These are phyloP conservation scores for Globomyces sp. DNA, from an alignment of 371 early-diverging fungal genomes.

Conservation along the genomic window DNA sequence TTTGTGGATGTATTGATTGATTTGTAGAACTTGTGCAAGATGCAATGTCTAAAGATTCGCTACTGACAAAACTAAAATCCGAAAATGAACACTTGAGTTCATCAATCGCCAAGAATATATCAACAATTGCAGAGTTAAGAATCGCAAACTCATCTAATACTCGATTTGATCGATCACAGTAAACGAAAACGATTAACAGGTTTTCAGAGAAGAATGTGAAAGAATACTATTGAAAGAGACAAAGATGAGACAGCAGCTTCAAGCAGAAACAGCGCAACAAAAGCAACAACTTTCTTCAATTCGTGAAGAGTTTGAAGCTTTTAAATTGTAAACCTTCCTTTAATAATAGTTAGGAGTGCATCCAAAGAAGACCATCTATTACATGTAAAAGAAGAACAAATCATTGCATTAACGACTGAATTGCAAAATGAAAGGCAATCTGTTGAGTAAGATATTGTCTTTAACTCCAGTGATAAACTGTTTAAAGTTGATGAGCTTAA, in stretches of 20 bases:
- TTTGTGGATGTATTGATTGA: background rate
- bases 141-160: background rate
- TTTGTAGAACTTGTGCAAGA: background rate
- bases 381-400: slow-evolving; percentile 15
- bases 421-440: slow-evolving; percentile 21
- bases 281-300: slow-evolving; percentile 18
- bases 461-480: slow-evolving; percentile 22
- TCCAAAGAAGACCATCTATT: background rate
- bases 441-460: slow-evolving; percentile 17
- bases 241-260: slow-evolving; percentile 27
- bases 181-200: background rate
- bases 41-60: background rate
- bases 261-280: slow-evolving; percentile 22
- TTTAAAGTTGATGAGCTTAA: slow-evolving; percentile 44
- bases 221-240: slow-evolving; percentile 38
- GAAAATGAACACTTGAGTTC: background rate
- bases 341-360: background rate
- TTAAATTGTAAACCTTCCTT: slow-evolving; percentile 17
- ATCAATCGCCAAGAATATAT: background rate
- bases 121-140: background rate
- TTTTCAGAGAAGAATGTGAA: slow-evolving; percentile 40
- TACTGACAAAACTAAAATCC: background rate
- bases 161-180: slow-evolving; percentile 9
- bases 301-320: slow-evolving; percentile 19
- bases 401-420: slow-evolving; percentile 22